These are phyloP conservation scores for Rhodocollybia butyracea DNA, from an alignment of 768 basidiomycete species.

Conservation along the genomic window DNA sequence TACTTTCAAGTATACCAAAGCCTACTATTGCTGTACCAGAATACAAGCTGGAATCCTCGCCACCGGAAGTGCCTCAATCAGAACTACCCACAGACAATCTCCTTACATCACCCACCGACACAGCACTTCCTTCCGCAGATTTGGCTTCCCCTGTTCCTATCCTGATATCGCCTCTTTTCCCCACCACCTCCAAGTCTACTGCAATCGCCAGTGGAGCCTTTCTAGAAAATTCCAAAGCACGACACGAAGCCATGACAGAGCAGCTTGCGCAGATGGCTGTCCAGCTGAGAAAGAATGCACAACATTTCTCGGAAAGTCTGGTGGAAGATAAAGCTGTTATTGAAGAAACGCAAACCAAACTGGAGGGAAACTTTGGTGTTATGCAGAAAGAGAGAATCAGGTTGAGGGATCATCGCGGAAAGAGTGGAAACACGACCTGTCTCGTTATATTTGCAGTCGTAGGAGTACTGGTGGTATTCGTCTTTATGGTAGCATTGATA, in stretches of 20 bases:
- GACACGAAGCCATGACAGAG: conserved; percentile 72
- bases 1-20: conserved; percentile 53
- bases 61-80: conserved; percentile 18
- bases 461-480: conserved; percentile 64
- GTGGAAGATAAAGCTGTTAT: conserved; percentile 74
- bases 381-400: conserved; percentile 66
- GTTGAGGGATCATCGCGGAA: conserved; percentile 58
- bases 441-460: conserved; percentile 60
- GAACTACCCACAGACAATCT: conserved; percentile 30
- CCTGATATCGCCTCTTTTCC: conserved; percentile 30
- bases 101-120: conserved; percentile 36
- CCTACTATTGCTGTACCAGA: conserved; percentile 24
- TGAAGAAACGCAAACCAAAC: conserved; percentile 60
- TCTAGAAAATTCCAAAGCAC: conserved; percentile 47
- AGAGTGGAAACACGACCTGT: conserved; percentile 72
- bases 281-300: conserved; percentile 80
- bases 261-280: conserved; percentile 84
- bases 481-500: conserved; percentile 71
- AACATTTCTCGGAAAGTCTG: conserved; percentile 72
- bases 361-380: conserved; percentile 68
- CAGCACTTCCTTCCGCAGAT: conserved; percentile 16
- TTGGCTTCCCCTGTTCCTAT: conserved; percentile 23
- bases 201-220: conserved; percentile 22
- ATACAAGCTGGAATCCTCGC: conserved; percentile 11
- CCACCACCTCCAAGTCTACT: conserved; percentile 26